Evolutionary conservation across 495 filamentous ascomycete genomes (phyloP).

Genomic region (Tuber melanosporum): DNA sequence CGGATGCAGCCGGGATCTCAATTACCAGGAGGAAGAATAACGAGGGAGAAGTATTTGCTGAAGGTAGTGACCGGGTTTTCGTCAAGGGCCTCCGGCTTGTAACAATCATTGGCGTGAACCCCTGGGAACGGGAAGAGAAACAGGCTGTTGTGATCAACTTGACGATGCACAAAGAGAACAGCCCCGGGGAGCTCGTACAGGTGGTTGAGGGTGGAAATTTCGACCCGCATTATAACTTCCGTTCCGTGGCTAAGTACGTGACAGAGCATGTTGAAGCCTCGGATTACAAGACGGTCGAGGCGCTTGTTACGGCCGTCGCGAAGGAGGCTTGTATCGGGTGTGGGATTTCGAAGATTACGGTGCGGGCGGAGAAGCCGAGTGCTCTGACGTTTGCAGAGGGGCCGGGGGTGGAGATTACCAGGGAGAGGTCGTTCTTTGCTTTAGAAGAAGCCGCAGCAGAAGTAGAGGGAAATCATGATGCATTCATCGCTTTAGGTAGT

Average conservation of each 20-base stretch:
- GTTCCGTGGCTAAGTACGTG: constrained; percentile 25
- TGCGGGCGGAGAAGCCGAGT: constrained; percentile 54
- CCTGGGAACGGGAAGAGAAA: constrained; percentile 54
- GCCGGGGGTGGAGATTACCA: constrained; percentile 54
- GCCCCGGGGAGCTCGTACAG: constrained; percentile 13
- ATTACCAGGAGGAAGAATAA: constrained; percentile 25
- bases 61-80: constrained; percentile 38
- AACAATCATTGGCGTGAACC: constrained; percentile 53
- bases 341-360: constrained; percentile 50
- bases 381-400: constrained; percentile 53
- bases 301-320: constrained; percentile 52
- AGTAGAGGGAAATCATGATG: constrained; percentile 47
- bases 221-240: constrained; percentile 32
- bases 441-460: constrained; percentile 33
- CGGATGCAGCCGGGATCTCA: constrained; percentile 38
- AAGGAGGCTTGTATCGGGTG: constrained; percentile 51
- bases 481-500: constrained; percentile 84
- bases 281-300: constrained; percentile 54
- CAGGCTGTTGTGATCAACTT: constrained; percentile 52
- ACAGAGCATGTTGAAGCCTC: constrained; percentile 51
- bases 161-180: constrained; percentile 45
- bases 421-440: constrained; percentile 48
- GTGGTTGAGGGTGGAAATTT: constrained; percentile 11
- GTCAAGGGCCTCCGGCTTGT: constrained; percentile 38
- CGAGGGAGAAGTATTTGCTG: constrained; percentile 17